Evolutionary conservation across 148 eudicot genomes (phyloP).

Genomic region (Rhododendron mucronatum): DNA sequence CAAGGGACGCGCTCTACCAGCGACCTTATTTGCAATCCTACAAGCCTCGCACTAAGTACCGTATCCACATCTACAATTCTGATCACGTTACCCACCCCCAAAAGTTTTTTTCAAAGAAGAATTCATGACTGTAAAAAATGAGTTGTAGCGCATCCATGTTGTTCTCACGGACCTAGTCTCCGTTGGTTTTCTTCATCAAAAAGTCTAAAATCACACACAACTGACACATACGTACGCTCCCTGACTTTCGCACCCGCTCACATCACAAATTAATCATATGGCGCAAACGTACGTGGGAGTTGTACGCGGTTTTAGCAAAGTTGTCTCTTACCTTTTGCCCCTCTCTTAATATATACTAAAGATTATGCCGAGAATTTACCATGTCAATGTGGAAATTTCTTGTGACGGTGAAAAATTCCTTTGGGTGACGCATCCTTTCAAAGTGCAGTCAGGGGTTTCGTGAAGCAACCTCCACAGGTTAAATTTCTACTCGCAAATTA

Average conservation of each 20-base stretch:
- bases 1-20: neutral
- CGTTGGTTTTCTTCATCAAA: too few relatives aligned
- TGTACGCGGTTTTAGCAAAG: neutral
- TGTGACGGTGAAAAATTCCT: neutral
- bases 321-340: neutral
- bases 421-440: neutral
- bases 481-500: neutral
- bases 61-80: neutral
- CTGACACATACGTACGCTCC: neutral
- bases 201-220: neutral
- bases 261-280: neutral
- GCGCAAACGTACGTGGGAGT: neutral
- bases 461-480: neutral
- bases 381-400: neutral
- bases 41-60: neutral
- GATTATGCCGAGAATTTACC: neutral
- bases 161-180: too few relatives aligned
- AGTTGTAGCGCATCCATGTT: neutral
- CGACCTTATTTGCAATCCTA: neutral
- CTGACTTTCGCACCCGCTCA: neutral
- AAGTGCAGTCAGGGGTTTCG: neutral
- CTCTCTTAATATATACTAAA: neutral
- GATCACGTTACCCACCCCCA: too few relatives aligned
- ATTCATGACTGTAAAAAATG: too few relatives aligned
- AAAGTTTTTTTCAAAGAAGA: too few relatives aligned